Conservation (phyloP, 192 early-diverging fungal genomes). For the Coemansia sp. region DNA sequence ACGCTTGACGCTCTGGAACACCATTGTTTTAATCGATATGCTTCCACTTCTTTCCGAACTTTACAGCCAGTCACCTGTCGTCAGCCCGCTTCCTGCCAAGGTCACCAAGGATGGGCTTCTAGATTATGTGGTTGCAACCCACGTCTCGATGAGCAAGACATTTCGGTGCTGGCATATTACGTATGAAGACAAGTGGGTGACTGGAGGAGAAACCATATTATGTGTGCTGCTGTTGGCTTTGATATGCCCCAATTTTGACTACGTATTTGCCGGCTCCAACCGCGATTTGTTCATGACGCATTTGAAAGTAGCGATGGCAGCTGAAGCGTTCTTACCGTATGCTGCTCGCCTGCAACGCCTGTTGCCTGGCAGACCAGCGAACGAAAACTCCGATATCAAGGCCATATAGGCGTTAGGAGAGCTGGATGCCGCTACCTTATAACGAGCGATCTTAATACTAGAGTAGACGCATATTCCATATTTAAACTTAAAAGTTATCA, state of each 20-base stretch:
- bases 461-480: too few species aligned
- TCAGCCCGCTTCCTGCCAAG: not conserved
- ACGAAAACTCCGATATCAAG: not conserved
- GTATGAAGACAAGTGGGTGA: not conserved
- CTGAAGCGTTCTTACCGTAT: not conserved
- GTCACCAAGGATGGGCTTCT: not conserved
- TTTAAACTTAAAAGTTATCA: too few species aligned
- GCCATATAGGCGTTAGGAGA: not conserved
- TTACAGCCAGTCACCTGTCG: not conserved
- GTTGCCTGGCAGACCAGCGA: not conserved
- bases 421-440: too few species aligned
- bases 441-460: too few species aligned
- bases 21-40: not conserved
- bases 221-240: not conserved
- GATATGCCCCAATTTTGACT: not conserved
- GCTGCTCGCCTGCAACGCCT: not conserved
- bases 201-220: not conserved
- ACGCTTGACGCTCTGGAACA: not conserved
- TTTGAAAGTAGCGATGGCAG: not conserved
- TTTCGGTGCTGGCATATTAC: not conserved
- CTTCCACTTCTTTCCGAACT: not conserved
- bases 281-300: not conserved
- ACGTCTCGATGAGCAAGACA: not conserved
- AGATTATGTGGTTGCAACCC: not conserved
- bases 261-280: not conserved